phyloP scores from a whole-genome alignment of 2,329 filamentous ascomycete genomes.

The Verticillium tricorpus region DNA sequence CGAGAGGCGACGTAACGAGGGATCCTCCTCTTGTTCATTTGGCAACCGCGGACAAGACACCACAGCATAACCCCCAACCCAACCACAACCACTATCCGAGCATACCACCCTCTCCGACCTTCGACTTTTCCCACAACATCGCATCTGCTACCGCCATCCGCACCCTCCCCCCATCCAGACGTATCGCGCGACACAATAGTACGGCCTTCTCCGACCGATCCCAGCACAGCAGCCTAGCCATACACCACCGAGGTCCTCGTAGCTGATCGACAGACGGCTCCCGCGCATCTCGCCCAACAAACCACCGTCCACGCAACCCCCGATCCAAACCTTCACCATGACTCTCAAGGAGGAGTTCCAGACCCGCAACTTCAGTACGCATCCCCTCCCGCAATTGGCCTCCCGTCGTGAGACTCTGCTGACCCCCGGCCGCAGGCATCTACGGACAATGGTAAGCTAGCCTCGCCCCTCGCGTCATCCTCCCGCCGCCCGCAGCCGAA shows the following conservation, averaged over 20 bases:
- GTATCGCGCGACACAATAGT: neutral
- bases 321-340: constrained; percentile 45
- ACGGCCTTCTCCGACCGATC: neutral
- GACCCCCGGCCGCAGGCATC: constrained; percentile 53
- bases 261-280: neutral
- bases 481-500: neutral
- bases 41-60: neutral
- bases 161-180: neutral
- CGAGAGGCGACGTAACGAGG: neutral
- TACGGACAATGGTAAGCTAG: constrained; percentile 68
- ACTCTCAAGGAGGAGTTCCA: constrained; percentile 68
- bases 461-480: neutral
- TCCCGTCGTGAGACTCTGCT: constrained; percentile 3
- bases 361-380: constrained; percentile 70
- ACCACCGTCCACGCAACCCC: constrained; percentile 2
- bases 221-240: neutral
- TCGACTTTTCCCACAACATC: neutral
- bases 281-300: neutral
- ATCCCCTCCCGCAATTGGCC: constrained; percentile 8
- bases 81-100: neutral
- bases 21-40: neutral
- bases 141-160: neutral
- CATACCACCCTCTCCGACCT: neutral
- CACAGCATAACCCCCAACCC: too few species aligned
- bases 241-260: neutral